These are phyloP conservation scores for Penicillium coprophilum DNA, from an alignment of 495 filamentous ascomycete genomes.

Conservation along the genomic window DNA sequence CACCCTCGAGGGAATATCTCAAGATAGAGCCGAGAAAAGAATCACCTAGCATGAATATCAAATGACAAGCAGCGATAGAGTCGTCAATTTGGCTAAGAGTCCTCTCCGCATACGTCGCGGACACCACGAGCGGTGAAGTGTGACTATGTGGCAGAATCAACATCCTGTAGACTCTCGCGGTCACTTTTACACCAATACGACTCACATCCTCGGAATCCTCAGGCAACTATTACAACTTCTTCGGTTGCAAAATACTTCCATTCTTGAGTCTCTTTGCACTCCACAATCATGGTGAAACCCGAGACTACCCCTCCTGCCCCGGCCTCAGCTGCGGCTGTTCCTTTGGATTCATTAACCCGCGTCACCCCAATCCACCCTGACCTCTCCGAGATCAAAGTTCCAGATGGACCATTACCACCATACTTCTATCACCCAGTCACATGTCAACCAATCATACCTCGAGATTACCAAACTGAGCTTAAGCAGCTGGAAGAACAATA, in stretches of 20 bases:
- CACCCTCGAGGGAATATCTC: slow-evolving; percentile 10
- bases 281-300: slow-evolving; percentile 21
- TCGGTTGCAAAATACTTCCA: background rate
- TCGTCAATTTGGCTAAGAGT: slow-evolving; percentile 6
- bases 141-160: slow-evolving; percentile 4
- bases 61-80: slow-evolving; percentile 6
- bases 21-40: background rate
- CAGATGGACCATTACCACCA: slow-evolving; percentile 30
- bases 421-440: slow-evolving; percentile 43
- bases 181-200: slow-evolving; percentile 2
- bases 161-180: background rate
- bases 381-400: slow-evolving; percentile 42
- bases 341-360: slow-evolving; percentile 39
- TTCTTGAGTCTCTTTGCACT: background rate
- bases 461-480: slow-evolving; percentile 36
- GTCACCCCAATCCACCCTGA: slow-evolving; percentile 44
- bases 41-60: slow-evolving; percentile 12
- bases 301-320: slow-evolving; percentile 35
- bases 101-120: slow-evolving; percentile 20
- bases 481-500: slow-evolving; percentile 41
- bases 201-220: background rate
- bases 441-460: slow-evolving; percentile 35
- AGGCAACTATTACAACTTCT: background rate
- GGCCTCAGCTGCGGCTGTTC: slow-evolving; percentile 28
- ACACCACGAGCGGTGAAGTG: slow-evolving; percentile 8